Base-by-base conservation (phyloP, 192 early-diverging fungal genomes). In the Paraglomus occultum region DNA sequence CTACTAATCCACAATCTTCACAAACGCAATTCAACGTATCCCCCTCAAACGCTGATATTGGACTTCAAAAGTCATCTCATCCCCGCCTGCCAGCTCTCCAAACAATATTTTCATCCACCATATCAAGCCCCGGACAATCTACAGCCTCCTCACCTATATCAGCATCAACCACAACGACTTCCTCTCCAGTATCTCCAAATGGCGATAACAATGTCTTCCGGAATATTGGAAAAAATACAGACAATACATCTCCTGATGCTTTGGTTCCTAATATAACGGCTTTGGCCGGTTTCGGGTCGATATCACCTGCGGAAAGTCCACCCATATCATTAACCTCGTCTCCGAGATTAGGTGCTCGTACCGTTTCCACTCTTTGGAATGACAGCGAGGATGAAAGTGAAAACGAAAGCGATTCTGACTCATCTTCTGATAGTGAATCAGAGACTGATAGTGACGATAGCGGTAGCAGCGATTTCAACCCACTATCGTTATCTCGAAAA, bases 381-480 rank as follows among this genome's bases (percentile, higher is more conserved):
- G 54, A 57, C 20, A 31, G 31, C 3, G 31, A 31, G 3, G 3
- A 3, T 31, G 20, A 11, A 31, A 31, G 31, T 31, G 31, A 31
- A 31, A 31, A 3, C 31, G 31, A 31, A 31, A 31, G 31, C 20
- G 54, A 57, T 31, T 11, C 20, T 20, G 20, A 57, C 20, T 17
- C 54, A 31, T 57, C 54, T 23, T 1, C 1, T 10, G 38, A 57
- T 57, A 31, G 18, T 6, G 54, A 57, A 10, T 4, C 54, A 20
- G 54, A 57, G 38, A 51, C 50, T n/a, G 54, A 57, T 23, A 57
- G 54, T 57, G 54, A 57, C 38, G 38, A 17, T 23, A 31, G 38
- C 20, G 38, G 54, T 57, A 31, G 38, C 38, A 57, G 54, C 38
- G 54, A 57, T 57, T 57, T 23, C 38, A 57, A 57, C 38, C 54